phyloP scores from a whole-genome alignment of 352 stramenopile genomes.

The Phytophthora sp. region DNA sequence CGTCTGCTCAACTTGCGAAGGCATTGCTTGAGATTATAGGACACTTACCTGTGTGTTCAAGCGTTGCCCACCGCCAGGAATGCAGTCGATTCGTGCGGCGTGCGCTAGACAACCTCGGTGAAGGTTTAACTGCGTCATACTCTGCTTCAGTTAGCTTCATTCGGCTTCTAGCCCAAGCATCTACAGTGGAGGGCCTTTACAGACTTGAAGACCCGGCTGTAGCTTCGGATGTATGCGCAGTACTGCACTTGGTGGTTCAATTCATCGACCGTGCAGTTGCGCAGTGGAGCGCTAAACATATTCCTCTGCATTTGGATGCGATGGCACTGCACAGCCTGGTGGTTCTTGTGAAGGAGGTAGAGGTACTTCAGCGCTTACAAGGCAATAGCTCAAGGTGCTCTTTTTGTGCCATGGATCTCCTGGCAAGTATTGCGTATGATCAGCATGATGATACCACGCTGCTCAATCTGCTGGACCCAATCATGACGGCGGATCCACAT shows the following conservation, averaged over 20 bases:
- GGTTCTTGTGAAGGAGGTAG: constrained; percentile 52
- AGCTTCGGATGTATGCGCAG: constrained; percentile 29
- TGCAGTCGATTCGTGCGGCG: constrained; percentile 58
- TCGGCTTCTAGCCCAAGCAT: constrained; percentile 34
- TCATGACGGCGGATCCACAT: constrained; percentile 46
- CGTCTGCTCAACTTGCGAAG: constrained; percentile 43
- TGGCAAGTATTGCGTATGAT: constrained; percentile 35
- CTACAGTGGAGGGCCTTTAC: constrained; percentile 22
- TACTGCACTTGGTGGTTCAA: constrained; percentile 31
- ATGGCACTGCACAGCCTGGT: constrained; percentile 50
- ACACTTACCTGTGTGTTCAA: constrained; percentile 49
- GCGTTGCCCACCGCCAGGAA: constrained; percentile 39
- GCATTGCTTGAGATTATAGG: constrained; percentile 47
- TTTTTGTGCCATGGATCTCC: constrained; percentile 4
- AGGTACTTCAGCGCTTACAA: constrained; percentile 39
- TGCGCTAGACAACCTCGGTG: constrained; percentile 43
- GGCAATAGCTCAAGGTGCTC: background rate
- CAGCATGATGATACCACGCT: constrained; percentile 34
- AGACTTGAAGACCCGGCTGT: constrained; percentile 24
- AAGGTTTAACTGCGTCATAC: constrained; percentile 38
- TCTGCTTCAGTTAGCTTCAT: constrained; percentile 45
- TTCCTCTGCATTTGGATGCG: constrained; percentile 40
- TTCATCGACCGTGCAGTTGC: constrained; percentile 33
- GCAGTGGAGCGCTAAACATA: constrained; percentile 29
- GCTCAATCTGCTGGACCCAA: constrained; percentile 52